Evolutionary conservation across 768 basidiomycete genomes (phyloP), one percentile per base, ranked within the genome.

Genomic region (Pilatotrama ljubarskyi): DNA sequence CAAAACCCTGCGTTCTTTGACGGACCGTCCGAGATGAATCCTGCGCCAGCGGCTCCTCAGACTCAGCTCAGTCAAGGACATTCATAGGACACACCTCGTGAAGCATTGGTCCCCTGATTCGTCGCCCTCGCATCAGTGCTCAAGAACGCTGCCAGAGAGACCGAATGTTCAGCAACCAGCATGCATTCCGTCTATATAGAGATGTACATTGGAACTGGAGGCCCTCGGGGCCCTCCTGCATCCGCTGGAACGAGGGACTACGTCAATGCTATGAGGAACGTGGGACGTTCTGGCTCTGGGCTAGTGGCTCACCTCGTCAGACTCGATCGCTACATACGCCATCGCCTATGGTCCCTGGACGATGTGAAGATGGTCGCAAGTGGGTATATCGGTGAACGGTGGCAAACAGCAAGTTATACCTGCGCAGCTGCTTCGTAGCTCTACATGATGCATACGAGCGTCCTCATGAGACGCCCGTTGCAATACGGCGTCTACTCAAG

Each of bases 1-100:
- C 91, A 93, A 74, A 91, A 91, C 0, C 83, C 83, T 3, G 80
- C 75, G 3, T 76, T 61, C 14, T 78, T 76, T 68, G 83, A 82
- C 9, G 75, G 69, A 52, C 79, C 72, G 61, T 90, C 86, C 49
- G 82, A 74, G 18, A 88, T 76, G 69, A 90, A 92, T 17, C 88
- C 91, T 91, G 55, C 17, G 5, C 38, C 6, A 6, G 42, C 15
- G 26, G 10, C 17, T n/a, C 15, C 5, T 49, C n/a, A 38, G 24
- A 38, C 25, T 15, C 13, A n/a, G 38, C 29, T 32, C 29, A 10
- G 29, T 10, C 29, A 32, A 4, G 4, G 29, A 49, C n/a, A 11
- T 22, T 14, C 13, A 24, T 35, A 18, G 13, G 1, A 44, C 64
- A 29, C 40, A 64, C 66, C 66, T 65, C 64, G 46, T 20, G 59